Percentiles rank a stretch among this genome's conserved stretches.
Evolutionary conservation across 2,329 filamentous ascomycete species (phyloP).

Genomic region (Fusarium paranaense): DNA sequence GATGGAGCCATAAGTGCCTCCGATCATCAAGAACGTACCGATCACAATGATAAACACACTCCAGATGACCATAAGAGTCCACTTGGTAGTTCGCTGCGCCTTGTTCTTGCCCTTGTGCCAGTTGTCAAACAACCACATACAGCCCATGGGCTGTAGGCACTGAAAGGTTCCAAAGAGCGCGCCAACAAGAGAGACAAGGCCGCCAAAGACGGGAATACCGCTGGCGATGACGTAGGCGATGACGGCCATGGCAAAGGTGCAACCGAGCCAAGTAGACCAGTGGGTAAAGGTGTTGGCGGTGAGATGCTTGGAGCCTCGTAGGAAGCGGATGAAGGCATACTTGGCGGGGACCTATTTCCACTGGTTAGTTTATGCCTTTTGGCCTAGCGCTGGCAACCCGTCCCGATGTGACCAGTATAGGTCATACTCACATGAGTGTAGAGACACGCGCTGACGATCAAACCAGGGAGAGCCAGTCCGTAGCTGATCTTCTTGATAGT

Average conservation of each 20-base stretch:
- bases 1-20: conserved; percentile 38
- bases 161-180: conserved; percentile 45
- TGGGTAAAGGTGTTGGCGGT: conserved; percentile 44
- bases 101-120: conserved; percentile 29
- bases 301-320: conserved; percentile 45
- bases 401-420: not conserved
- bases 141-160: conserved; percentile 46
- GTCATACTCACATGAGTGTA: conserved; percentile 42
- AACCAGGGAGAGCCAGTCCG: conserved; percentile 48
- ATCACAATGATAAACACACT: conserved; percentile 21
- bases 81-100: not conserved
- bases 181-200: conserved; percentile 45
- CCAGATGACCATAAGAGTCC: conserved; percentile 28
- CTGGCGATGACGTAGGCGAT: conserved; percentile 42
- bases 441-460: conserved; percentile 42
- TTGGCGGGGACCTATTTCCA: conserved; percentile 21
- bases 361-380: not conserved
- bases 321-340: conserved; percentile 2
- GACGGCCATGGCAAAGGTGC: conserved; percentile 39
- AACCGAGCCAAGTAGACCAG: conserved; percentile 48
- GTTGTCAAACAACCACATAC: conserved; percentile 47
- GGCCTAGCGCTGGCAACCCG: not conserved
- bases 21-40: conserved; percentile 41
- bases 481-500: conserved; percentile 58
- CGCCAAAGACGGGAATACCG: conserved; percentile 37